Evolutionary conservation across 805 yeast genomes (phyloP).

Genomic region (Yamadazyma laniorum): DNA sequence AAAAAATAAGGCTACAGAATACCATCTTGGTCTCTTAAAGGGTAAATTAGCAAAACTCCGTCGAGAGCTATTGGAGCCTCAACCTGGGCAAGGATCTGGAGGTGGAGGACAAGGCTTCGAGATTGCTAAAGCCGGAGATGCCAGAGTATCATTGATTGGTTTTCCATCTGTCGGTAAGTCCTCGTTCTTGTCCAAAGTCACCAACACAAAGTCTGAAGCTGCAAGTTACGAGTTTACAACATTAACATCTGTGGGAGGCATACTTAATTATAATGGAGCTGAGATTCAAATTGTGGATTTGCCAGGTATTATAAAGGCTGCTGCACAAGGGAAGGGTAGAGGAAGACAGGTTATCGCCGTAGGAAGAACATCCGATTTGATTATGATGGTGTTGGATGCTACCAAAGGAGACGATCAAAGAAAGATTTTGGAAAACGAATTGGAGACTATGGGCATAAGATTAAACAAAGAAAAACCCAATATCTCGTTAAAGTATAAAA

Average conservation of each 20-base stretch:
- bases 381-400: constrained; percentile 92
- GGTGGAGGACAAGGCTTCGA: constrained; percentile 90
- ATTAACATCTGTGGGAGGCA: constrained; percentile 94
- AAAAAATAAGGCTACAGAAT: constrained; percentile 96
- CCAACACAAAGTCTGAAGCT: constrained; percentile 91
- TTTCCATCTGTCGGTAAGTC: constrained; percentile 98
- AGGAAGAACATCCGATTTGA: constrained; percentile 90
- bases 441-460: constrained; percentile 92
- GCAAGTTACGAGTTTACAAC: constrained; percentile 97
- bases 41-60: constrained; percentile 93
- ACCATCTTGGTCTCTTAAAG: constrained; percentile 89
- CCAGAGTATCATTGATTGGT: constrained; percentile 91
- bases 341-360: constrained; percentile 97
- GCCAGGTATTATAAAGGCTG: constrained; percentile 97
- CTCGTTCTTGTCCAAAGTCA: constrained; percentile 81
- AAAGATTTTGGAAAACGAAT: constrained; percentile 78
- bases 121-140: constrained; percentile 94
- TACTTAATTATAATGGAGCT: constrained; percentile 91
- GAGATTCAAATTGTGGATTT: constrained; percentile 96
- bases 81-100: constrained; percentile 67
- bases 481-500: constrained; percentile 72
- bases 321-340: constrained; percentile 95
- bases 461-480: constrained; percentile 80
- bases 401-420: constrained; percentile 92
- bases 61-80: constrained; percentile 88